These are phyloP conservation scores for Plectosphaerella cucumerina DNA, from an alignment of 2,329 filamentous ascomycete species.

Conservation along the genomic window DNA sequence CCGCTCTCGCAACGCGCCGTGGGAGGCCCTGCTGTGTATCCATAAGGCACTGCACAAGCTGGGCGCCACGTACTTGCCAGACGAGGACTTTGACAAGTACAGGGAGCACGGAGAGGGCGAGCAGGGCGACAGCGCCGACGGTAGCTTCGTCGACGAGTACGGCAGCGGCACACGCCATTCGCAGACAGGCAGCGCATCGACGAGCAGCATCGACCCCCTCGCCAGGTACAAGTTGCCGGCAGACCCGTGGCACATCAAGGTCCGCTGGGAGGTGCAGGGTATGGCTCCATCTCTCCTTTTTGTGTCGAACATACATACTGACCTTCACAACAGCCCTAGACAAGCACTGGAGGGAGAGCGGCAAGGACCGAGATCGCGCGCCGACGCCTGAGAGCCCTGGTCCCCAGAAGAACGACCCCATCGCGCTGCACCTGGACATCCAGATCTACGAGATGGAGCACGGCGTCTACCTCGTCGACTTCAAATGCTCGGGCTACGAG, in stretches of 20 bases:
- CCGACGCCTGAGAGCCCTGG: constrained; percentile 30
- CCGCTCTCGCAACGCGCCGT: constrained; percentile 85
- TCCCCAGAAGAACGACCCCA: constrained; percentile 53
- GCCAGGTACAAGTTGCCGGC: constrained; percentile 80
- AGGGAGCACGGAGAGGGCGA: constrained; percentile 34
- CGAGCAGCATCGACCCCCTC: constrained; percentile 43
- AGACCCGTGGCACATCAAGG: constrained; percentile 91
- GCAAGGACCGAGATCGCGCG: constrained; percentile 4
- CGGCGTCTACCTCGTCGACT: constrained; percentile 92
- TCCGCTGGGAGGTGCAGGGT: constrained; percentile 82
- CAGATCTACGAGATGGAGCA: constrained; percentile 93
- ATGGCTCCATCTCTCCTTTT: constrained; percentile 45
- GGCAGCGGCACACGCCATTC: constrained; percentile 25
- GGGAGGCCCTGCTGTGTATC: constrained; percentile 91
- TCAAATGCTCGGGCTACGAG: constrained; percentile 98
- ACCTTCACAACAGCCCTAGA: constrained; percentile 31
- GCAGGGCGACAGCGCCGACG: constrained; percentile 32
- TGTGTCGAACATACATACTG: constrained; percentile 22
- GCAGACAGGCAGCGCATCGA: constrained; percentile 29
- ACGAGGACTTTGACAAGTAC: constrained; percentile 52
- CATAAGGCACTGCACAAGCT: constrained; percentile 88
- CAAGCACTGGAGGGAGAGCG: constrained; percentile 22
- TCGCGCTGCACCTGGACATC: constrained; percentile 94
- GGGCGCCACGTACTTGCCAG: constrained; percentile 80
- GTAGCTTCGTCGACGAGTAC: constrained; percentile 35